Evolutionary conservation across 31 red algal genomes (phyloP).

Genomic region (Asparagopsis taxiformis): DNA sequence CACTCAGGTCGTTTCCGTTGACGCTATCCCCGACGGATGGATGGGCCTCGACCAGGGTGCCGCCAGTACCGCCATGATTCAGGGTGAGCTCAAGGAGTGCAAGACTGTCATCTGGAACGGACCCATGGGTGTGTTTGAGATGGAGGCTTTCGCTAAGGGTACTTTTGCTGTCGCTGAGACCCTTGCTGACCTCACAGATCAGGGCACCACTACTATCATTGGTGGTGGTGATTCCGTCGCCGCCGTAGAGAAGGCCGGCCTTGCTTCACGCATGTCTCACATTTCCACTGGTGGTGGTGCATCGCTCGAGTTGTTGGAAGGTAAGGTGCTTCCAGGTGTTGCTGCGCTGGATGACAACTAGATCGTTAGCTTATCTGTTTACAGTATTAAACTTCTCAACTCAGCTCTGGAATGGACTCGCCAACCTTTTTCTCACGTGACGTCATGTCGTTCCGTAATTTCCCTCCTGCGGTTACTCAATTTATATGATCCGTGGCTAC

Average conservation of each 20-base stretch:
- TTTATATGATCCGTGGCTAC: no score
- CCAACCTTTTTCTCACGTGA: background rate
- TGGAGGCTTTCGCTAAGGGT: slow-evolving; percentile 92
- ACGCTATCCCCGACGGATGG: slow-evolving; percentile 94
- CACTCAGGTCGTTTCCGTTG: slow-evolving; percentile 69
- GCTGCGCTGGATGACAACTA: slow-evolving; percentile 94
- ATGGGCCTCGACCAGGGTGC: slow-evolving; percentile 96
- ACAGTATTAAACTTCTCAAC: background rate
- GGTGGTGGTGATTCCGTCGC: slow-evolving; percentile 99
- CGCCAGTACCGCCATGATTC: slow-evolving; percentile 69
- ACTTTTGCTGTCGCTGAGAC: slow-evolving; percentile 93
- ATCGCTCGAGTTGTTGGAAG: slow-evolving; percentile 96
- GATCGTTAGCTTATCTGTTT: slow-evolving; percentile 1
- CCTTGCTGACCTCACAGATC: slow-evolving; percentile 75
- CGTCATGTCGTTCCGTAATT: background rate
- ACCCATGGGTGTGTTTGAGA: slow-evolving; percentile 99
- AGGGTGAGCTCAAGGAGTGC: slow-evolving; percentile 68
- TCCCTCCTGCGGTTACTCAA: no score
- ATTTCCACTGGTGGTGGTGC: slow-evolving; percentile 99
- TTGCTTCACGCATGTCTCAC: slow-evolving; percentile 88
- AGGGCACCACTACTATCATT: slow-evolving; percentile 92
- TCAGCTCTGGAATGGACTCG: background rate
- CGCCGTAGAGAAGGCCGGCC: slow-evolving; percentile 92
- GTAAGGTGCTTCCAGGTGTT: slow-evolving; percentile 96
- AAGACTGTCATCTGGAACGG: slow-evolving; percentile 99